Evolutionary conservation across 306 rosid species (phyloP).

Genomic region (Ochetophila trinervis): DNA sequence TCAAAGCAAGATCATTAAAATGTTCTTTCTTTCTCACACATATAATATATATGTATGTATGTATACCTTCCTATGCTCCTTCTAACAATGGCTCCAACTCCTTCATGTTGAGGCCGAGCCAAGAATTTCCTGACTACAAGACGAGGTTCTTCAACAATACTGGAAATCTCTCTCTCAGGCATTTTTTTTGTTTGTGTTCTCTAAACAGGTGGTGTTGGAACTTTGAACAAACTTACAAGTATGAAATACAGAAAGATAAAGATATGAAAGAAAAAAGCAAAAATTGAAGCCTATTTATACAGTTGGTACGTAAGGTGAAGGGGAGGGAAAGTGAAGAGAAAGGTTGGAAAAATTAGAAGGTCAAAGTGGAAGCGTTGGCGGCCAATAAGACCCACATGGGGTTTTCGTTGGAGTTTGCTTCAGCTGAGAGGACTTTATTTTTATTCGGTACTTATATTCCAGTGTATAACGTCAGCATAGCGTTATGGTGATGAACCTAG

Average conservation of each 20-base stretch:
- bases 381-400: conserved; percentile 37
- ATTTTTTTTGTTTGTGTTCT: conserved; percentile 17
- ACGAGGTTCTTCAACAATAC: conserved; percentile 50
- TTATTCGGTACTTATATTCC: not conserved
- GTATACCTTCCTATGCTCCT: conserved; percentile 90
- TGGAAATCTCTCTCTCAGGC: conserved; percentile 40
- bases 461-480: conserved; percentile 49
- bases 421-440: conserved; percentile 25
- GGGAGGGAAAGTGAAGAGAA: not conserved
- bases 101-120: conserved; percentile 92
- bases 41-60: conserved; percentile 1
- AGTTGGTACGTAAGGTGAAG: conserved; percentile 1
- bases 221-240: not conserved
- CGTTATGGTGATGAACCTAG: conserved; percentile 48
- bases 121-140: conserved; percentile 66
- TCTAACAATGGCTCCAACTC: conserved; percentile 89
- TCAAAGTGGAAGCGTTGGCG: conserved; percentile 43
- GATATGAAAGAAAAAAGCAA: conserved; percentile 29
- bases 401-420: conserved; percentile 27
- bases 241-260: not conserved
- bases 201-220: not conserved
- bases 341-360: conserved; percentile 22
- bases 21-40: not conserved
- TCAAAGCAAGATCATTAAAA: not conserved
- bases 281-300: conserved; percentile 27